A percentile compares a stretch with the other conserved stretches of the same genome.
Evolutionary conservation across 192 early-diverging fungal species (phyloP).

Genomic region (Diversispora eburnea): DNA sequence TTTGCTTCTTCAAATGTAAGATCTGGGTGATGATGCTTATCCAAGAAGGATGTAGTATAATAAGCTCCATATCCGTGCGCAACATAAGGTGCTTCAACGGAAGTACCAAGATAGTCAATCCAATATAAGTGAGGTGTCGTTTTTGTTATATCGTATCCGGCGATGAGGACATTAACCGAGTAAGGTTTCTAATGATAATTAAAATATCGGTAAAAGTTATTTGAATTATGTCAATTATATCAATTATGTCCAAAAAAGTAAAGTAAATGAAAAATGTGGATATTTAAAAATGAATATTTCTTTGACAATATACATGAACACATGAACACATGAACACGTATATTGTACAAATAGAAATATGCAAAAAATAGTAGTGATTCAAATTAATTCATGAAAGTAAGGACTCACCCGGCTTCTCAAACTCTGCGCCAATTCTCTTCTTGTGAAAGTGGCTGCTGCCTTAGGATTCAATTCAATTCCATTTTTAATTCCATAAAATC

Average conservation of each 20-base stretch:
- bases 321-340: too few species aligned
- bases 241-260: not conserved
- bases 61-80: constrained; percentile 93
- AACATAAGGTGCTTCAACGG: constrained; percentile 77
- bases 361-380: not conserved
- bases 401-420: constrained; percentile 70
- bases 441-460: constrained; percentile 77
- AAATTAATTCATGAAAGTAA: not conserved
- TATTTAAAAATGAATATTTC: not conserved
- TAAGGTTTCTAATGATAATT: constrained; percentile 66
- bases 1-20: constrained; percentile 83
- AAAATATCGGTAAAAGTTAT: not conserved
- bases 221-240: not conserved
- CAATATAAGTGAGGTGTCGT: constrained; percentile 77
- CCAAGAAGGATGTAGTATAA: constrained; percentile 87
- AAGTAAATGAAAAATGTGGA: constrained; percentile 1
- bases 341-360: too few species aligned
- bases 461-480: constrained; percentile 75
- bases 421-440: constrained; percentile 81
- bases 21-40: constrained; percentile 82
- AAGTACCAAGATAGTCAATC: constrained; percentile 85
- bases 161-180: constrained; percentile 85
- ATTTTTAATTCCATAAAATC: constrained; percentile 86
- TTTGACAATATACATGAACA: not conserved
- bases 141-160: constrained; percentile 75